Base-by-base conservation (phyloP, 257 asterid species). In the Scutellaria baicalensis region DNA sequence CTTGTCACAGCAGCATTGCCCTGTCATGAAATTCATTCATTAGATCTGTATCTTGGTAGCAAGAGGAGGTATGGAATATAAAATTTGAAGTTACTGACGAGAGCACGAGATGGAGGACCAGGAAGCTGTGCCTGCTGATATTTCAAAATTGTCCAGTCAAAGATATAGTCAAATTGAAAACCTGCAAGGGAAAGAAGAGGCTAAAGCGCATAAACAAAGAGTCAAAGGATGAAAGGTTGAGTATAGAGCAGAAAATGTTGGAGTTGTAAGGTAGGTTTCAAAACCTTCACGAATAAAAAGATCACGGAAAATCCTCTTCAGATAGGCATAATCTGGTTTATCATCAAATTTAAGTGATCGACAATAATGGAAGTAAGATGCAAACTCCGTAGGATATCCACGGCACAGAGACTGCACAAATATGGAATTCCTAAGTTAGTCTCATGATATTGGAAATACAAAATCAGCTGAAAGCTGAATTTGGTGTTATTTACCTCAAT, bases 231-330 rank as follows among this genome's bases (percentile, higher is more conserved):
- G 23, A 23, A 17, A n/a, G 13, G 27, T 16, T 10, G 45, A 64
- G 48, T 51, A 12, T 9, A 52, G 31, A 59, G 58, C 59, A 35
- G 50, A 36, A 50, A 44, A 55, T 47, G 14, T 10, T 38, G 61
- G 50, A 57, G 31, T 11, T 8, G 10, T 13, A 58, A 16, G 55
- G 56, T n/a, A 68, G 1, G 58, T 20, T 21, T 17, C 18, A 59
- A 48, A 77, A 91, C 97, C 97, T 91, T 91, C 97, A 18, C 93
- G 92, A 66, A 85, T 86, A 68, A 86, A 91, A 70, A 89, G 96
- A 74, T 91, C 97, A 13, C 95, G 88, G 79, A 89, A 89, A 57
- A 84, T 85, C 83, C 87, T 89, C 81, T 83, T 89, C 58, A 91
- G 85, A 80, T 84, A 86, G 43, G 96, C 84, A 81, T 90, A 90